These are phyloP conservation scores for Diaporthe velutina DNA, from an alignment of 2,329 filamentous ascomycete species.

Conservation along the genomic window DNA sequence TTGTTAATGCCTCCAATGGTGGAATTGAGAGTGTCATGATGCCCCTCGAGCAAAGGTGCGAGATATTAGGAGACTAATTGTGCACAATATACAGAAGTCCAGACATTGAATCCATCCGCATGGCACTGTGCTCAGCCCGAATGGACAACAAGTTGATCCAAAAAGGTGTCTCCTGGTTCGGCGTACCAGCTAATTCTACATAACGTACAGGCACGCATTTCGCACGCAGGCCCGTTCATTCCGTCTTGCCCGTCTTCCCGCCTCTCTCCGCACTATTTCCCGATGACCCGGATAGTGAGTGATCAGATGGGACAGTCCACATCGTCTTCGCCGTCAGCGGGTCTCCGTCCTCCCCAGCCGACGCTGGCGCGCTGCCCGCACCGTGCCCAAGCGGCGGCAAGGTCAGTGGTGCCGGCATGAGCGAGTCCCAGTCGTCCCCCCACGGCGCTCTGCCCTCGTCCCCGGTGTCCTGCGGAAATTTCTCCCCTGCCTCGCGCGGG, in stretches of 20 bases:
- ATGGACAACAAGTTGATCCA: neutral
- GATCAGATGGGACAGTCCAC: constrained; percentile 12
- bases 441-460: neutral
- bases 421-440: neutral
- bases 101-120: neutral
- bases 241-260: constrained; percentile 18
- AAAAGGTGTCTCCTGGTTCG: neutral
- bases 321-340: constrained; percentile 6
- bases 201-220: neutral
- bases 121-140: neutral
- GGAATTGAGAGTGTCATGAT: neutral
- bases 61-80: neutral
- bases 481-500: neutral
- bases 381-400: neutral
- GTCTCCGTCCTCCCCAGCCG: neutral
- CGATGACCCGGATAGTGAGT: neutral
- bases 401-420: constrained; percentile 17
- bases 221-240: neutral
- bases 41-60: neutral
- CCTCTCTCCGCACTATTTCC: neutral
- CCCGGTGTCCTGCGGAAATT: neutral
- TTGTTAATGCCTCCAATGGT: too few species aligned
- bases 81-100: neutral
- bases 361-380: neutral
- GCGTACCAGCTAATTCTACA: neutral